Percentiles rank a stretch among this genome's conserved stretches.
These are phyloP conservation scores for Trypanosoma lewisi DNA, from an alignment of 208 protist genomes.

Conservation along the genomic window DNA sequence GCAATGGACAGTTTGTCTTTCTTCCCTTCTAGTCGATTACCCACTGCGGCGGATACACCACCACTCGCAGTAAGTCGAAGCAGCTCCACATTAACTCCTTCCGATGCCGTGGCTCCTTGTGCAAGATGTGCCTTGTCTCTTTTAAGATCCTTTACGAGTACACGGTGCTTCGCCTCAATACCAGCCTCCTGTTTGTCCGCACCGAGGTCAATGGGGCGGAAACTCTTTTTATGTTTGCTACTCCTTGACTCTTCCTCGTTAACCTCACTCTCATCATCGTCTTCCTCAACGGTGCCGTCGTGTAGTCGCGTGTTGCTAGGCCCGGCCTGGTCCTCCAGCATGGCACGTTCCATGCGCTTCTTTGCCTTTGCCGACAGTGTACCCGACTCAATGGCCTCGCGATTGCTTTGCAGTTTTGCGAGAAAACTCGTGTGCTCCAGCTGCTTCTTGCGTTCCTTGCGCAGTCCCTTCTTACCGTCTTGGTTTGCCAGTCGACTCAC, in stretches of 20 bases:
- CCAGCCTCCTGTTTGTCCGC: constrained; percentile 64
- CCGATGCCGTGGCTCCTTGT: neutral
- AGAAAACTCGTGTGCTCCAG: constrained; percentile 97
- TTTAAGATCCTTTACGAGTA: constrained; percentile 57
- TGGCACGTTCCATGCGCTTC: constrained; percentile 66
- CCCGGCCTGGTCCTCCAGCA: constrained; percentile 61
- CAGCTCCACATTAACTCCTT: constrained; percentile 23
- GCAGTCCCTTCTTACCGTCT: constrained; percentile 99
- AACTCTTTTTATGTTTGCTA: constrained; percentile 9
- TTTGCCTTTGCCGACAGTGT: constrained; percentile 71
- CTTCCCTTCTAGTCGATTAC: constrained; percentile 2
- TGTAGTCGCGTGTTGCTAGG: constrained; percentile 17
- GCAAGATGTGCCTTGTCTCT: constrained; percentile 10
- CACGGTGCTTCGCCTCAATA: constrained; percentile 54
- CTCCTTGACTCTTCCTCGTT: constrained; percentile 2
- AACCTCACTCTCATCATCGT: constrained; percentile 20
- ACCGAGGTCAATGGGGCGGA: constrained; percentile 69
- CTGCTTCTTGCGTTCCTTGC: constrained; percentile 98
- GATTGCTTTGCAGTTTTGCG: constrained; percentile 96
- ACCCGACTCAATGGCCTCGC: constrained; percentile 96
- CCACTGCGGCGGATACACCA: neutral
- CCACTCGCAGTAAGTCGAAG: constrained; percentile 15
- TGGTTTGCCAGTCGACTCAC: constrained; percentile 99
- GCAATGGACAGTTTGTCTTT: neutral
- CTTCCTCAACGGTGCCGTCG: constrained; percentile 25